phyloP scores from a whole-genome alignment of 495 filamentous ascomycete species.

The Corynascus novoguineensis region DNA sequence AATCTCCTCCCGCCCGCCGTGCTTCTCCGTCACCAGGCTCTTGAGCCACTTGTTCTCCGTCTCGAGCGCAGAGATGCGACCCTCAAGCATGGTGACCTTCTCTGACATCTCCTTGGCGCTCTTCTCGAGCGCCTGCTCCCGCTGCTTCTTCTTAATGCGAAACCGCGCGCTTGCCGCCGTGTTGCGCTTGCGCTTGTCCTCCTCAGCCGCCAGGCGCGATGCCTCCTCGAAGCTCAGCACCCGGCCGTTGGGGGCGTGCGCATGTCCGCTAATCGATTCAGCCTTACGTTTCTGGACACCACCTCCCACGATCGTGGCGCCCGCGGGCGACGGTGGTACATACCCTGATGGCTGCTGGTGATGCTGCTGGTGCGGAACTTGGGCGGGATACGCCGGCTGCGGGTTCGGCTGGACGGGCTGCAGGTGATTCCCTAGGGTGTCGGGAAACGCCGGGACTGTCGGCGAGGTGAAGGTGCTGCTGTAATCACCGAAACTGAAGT shows the following conservation, averaged over 20 bases:
- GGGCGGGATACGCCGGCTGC: constrained; percentile 32
- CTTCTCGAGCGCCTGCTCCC: constrained; percentile 87
- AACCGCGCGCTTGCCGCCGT: constrained; percentile 93
- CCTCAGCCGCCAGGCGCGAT: constrained; percentile 77
- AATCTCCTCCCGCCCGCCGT: constrained; percentile 52
- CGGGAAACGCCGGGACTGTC: constrained; percentile 41
- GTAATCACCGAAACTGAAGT: constrained; percentile 46
- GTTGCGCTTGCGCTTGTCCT: constrained; percentile 95
- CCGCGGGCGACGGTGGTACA: constrained; percentile 29
- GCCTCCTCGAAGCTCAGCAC: constrained; percentile 57
- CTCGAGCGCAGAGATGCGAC: constrained; percentile 77
- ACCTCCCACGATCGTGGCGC: background rate
- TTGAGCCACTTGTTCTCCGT: constrained; percentile 97
- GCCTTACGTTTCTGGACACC: constrained; percentile 52
- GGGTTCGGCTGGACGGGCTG: constrained; percentile 45
- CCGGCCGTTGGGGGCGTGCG: constrained; percentile 12
- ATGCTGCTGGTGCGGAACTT: constrained; percentile 10
- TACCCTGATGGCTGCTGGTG: constrained; percentile 41
- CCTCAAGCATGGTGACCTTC: constrained; percentile 72
- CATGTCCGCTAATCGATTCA: constrained; percentile 29
- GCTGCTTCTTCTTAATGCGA: constrained; percentile 98
- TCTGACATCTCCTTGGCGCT: constrained; percentile 86
- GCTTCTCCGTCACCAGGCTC: constrained; percentile 90
- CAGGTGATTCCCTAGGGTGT: constrained; percentile 39
- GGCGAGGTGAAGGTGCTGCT: constrained; percentile 42